Conservation (phyloP, 768 basidiomycete species). For the Termitomyces heimii region DNA sequence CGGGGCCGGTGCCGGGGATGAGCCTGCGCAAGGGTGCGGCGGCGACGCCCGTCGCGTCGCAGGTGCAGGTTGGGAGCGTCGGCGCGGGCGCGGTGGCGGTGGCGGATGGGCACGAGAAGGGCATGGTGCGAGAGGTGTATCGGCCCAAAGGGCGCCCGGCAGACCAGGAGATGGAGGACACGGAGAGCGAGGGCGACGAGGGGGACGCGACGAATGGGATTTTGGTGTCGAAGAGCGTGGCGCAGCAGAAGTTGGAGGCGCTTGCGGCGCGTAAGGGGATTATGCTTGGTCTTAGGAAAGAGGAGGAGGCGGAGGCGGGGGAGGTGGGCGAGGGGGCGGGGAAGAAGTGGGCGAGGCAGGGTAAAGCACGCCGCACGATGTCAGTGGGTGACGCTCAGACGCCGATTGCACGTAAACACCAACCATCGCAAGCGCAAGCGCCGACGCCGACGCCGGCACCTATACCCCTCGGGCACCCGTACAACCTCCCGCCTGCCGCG, state of each 20-base stretch:
- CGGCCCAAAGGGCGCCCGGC: slow-evolving; percentile 61
- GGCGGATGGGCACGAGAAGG: not conserved
- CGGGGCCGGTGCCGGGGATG: slow-evolving; percentile 23
- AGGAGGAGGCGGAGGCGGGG: slow-evolving; percentile 10
- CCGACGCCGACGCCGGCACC: too few species aligned
- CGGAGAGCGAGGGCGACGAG: slow-evolving; percentile 45
- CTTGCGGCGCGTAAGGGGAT: slow-evolving; percentile 44
- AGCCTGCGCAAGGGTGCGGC: slow-evolving; percentile 50
- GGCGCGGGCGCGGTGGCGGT: not conserved
- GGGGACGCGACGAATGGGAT: slow-evolving; percentile 23
- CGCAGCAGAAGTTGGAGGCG: slow-evolving; percentile 59
- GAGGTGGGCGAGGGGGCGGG: slow-evolving; percentile 15
- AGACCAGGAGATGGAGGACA: slow-evolving; percentile 63
- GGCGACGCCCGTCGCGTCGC: slow-evolving; percentile 50
- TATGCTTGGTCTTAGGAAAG: slow-evolving; percentile 15
- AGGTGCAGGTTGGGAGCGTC: slow-evolving; percentile 27
- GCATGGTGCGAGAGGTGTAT: slow-evolving; percentile 31
- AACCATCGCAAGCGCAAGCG: slow-evolving; percentile 1
- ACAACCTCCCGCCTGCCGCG: slow-evolving; percentile 62
- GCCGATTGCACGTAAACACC: slow-evolving; percentile 1
- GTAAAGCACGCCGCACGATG: not conserved
- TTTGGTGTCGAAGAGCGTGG: slow-evolving; percentile 60
- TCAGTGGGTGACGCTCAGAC: not conserved
- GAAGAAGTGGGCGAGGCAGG: not conserved
- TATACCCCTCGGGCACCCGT: slow-evolving; percentile 59